A percentile compares a stretch with the other conserved stretches of the same genome.
Evolutionary conservation across 495 filamentous ascomycete genomes (phyloP).

Genomic region (Penicillium taxi): DNA sequence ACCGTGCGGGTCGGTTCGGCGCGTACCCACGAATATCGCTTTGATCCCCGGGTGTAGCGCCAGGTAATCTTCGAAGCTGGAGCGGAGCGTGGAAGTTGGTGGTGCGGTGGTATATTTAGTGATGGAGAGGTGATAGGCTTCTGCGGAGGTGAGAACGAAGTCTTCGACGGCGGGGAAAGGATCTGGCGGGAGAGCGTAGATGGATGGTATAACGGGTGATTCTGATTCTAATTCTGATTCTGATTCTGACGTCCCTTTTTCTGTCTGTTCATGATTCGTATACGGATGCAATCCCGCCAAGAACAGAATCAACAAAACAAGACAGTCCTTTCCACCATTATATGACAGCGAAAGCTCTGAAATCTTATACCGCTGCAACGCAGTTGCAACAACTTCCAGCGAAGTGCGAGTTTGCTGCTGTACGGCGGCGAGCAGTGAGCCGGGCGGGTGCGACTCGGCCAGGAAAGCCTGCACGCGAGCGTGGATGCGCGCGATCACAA

Average conservation of each 20-base stretch:
- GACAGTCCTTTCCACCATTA: conserved; percentile 97
- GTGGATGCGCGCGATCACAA: conserved; percentile 54
- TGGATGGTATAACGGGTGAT: conserved; percentile 51
- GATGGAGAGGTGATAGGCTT: conserved; percentile 67
- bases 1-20: conserved; percentile 89
- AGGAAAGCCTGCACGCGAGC: conserved; percentile 63
- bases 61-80: conserved; percentile 72
- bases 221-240: conserved; percentile 7
- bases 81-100: conserved; percentile 40
- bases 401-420: conserved; percentile 66
- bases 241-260: conserved; percentile 5
- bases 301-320: conserved; percentile 85
- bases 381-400: conserved; percentile 62
- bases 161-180: conserved; percentile 79
- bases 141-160: conserved; percentile 61
- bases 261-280: conserved; percentile 3
- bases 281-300: conserved; percentile 54
- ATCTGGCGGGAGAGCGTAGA: conserved; percentile 75
- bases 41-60: conserved; percentile 50
- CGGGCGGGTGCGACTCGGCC: conserved; percentile 44
- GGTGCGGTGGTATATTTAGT: conserved; percentile 60
- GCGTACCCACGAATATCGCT: conserved; percentile 87
- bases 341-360: conserved; percentile 83
- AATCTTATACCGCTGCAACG: conserved; percentile 63
- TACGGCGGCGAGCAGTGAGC: conserved; percentile 50